Evolutionary conservation across 139 green algal species (phyloP).

Genomic region (Edaphochlamys debaryana): DNA sequence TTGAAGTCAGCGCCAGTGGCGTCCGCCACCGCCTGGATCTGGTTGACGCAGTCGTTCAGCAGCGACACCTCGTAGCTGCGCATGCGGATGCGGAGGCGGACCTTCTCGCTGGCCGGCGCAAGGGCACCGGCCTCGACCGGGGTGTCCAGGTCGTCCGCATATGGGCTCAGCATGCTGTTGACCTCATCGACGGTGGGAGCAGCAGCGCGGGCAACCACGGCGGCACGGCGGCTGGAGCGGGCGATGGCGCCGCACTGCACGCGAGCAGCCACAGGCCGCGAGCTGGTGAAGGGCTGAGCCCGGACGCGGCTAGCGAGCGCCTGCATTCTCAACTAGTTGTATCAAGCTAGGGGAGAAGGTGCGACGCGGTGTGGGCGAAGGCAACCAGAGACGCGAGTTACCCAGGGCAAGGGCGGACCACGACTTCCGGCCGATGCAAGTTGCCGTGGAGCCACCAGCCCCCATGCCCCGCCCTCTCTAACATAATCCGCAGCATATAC

Average conservation of each 20-base stretch:
- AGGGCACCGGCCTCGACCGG: neutral
- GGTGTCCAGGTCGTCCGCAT: constrained; percentile 49
- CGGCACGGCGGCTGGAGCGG: constrained; percentile 8
- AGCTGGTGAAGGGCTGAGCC: constrained; percentile 49
- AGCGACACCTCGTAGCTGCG: constrained; percentile 74
- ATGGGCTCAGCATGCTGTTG: no score
- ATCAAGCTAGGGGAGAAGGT: no score
- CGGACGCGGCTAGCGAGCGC: constrained; percentile 18
- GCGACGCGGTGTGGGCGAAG: no score
- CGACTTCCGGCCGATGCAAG: no score
- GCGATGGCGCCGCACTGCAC: neutral
- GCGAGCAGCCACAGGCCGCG: constrained; percentile 38
- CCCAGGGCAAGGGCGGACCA: no score
- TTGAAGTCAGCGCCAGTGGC: constrained; percentile 76
- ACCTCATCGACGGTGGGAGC: constrained; percentile 21
- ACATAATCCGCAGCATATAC: no score
- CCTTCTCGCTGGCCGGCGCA: constrained; percentile 35
- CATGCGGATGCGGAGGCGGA: constrained; percentile 79
- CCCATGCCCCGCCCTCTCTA: no score
- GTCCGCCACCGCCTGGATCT: constrained; percentile 75
- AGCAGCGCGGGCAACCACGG: neutral
- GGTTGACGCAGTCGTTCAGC: constrained; percentile 66
- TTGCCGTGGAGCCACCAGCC: no score
- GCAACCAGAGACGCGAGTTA: no score
- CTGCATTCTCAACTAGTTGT: constrained; percentile 38